Evolutionary conservation across 1,139 yeast species (phyloP).

Genomic region (Candida neerlandica): DNA sequence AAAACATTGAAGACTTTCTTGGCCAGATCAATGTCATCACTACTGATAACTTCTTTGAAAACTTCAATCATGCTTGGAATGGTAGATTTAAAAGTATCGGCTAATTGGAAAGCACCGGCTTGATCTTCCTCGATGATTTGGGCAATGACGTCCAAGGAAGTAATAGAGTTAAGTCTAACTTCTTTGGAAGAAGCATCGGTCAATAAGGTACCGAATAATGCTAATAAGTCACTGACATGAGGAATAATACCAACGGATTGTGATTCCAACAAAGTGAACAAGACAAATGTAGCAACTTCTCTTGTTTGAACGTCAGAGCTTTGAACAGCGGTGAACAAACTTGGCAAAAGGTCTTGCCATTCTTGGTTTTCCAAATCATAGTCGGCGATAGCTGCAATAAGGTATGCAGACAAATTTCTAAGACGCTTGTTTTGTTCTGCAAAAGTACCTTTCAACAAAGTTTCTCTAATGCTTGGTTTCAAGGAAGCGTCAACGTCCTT

Average conservation of each 20-base stretch:
- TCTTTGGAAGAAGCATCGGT: constrained; percentile 67
- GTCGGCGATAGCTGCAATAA: constrained; percentile 83
- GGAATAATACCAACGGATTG: constrained; percentile 64
- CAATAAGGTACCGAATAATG: constrained; percentile 68
- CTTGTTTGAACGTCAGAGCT: constrained; percentile 55
- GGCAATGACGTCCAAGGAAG: constrained; percentile 79
- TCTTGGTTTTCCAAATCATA: constrained; percentile 63
- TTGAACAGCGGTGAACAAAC: constrained; percentile 70
- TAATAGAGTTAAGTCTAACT: constrained; percentile 80
- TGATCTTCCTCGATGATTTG: constrained; percentile 63
- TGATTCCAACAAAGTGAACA: constrained; percentile 77
- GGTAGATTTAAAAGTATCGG: constrained; percentile 62
- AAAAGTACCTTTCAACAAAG: constrained; percentile 72
- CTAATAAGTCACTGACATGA: constrained; percentile 67
- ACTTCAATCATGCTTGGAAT: constrained; percentile 85
- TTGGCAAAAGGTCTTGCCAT: constrained; percentile 81
- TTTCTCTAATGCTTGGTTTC: constrained; percentile 63
- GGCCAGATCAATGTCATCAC: constrained; percentile 72
- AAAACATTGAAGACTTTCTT: constrained; percentile 82
- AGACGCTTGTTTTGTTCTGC: constrained; percentile 58
- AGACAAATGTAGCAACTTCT: constrained; percentile 82
- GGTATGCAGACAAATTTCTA: constrained; percentile 88
- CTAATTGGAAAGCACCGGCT: constrained; percentile 36
- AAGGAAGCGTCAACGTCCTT: constrained; percentile 51
- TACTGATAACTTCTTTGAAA: constrained; percentile 70